A percentile compares a stretch with the other conserved stretches of the same genome.
phyloP scores from a whole-genome alignment of 1,284 basidiomycete genomes.

The Takashimella tepidaria region DNA sequence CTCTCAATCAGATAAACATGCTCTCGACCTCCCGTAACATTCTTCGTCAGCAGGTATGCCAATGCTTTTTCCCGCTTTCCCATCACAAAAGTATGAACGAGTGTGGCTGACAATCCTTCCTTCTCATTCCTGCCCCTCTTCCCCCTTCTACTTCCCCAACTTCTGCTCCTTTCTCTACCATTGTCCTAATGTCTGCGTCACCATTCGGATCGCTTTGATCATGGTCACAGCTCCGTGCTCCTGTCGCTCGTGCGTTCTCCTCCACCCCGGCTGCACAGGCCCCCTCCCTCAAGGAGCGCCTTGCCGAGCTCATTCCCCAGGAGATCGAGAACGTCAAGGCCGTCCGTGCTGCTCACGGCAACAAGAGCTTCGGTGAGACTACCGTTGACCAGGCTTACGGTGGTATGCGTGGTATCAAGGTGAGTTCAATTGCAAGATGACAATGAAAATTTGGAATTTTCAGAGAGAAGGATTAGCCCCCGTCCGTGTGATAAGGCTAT shows the following conservation, averaged over 20 bases:
- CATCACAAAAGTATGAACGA: not conserved
- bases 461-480: too few species aligned
- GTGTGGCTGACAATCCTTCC: not conserved
- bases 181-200: not conserved
- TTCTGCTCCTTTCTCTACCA: not conserved
- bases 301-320: conserved; percentile 82
- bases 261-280: conserved; percentile 58
- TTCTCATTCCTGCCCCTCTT: not conserved
- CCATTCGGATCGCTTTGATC: not conserved
- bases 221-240: conserved; percentile 10
- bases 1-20: conserved; percentile 8
- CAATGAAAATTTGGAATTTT: too few species aligned
- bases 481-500: too few species aligned
- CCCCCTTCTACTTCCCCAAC: not conserved
- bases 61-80: not conserved
- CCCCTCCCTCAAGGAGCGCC: conserved; percentile 78
- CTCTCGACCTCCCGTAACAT: conserved; percentile 20
- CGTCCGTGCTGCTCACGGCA: conserved; percentile 74
- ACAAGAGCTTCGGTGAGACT: conserved; percentile 84
- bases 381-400: conserved; percentile 82
- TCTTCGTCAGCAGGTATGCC: conserved; percentile 32
- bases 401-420: conserved; percentile 79
- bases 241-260: conserved; percentile 49
- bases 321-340: conserved; percentile 86
- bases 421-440: conserved; percentile 16